These are phyloP conservation scores for Hyaloscypha finlandica DNA, from an alignment of 495 filamentous ascomycete genomes.

Conservation along the genomic window DNA sequence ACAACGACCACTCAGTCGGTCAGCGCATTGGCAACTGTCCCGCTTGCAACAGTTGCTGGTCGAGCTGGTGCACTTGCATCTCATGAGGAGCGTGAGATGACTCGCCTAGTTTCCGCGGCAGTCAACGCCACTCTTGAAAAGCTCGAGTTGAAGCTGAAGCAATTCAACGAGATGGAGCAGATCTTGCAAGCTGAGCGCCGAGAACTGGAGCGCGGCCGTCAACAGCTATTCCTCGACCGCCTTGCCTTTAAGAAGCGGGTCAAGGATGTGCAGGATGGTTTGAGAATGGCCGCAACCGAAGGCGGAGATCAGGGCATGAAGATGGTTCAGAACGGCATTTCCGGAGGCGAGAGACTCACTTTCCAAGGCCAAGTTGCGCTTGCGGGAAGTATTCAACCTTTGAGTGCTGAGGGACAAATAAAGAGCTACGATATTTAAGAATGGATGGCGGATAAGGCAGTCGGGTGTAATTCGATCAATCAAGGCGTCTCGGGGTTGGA, in stretches of 20 bases:
- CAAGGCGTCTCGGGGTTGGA: slow-evolving; percentile 28
- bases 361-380: slow-evolving; percentile 54
- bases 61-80: slow-evolving; percentile 86
- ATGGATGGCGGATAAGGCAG: background rate
- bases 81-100: slow-evolving; percentile 95
- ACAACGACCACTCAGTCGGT: slow-evolving; percentile 46
- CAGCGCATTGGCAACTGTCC: slow-evolving; percentile 71
- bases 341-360: slow-evolving; percentile 57
- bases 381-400: slow-evolving; percentile 58
- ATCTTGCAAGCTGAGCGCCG: slow-evolving; percentile 88
- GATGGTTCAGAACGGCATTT: slow-evolving; percentile 50
- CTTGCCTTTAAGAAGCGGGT: slow-evolving; percentile 87
- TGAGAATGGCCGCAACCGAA: slow-evolving; percentile 60
- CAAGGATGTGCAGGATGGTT: slow-evolving; percentile 74
- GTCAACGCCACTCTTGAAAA: slow-evolving; percentile 85
- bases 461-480: slow-evolving; percentile 21
- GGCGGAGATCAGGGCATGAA: slow-evolving; percentile 63
- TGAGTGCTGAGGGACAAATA: slow-evolving; percentile 59
- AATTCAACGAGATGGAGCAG: slow-evolving; percentile 94
- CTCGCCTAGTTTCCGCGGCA: slow-evolving; percentile 80
- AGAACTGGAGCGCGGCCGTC: slow-evolving; percentile 85
- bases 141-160: slow-evolving; percentile 80
- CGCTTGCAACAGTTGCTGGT: slow-evolving; percentile 81
- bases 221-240: slow-evolving; percentile 91
- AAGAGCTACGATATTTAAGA: slow-evolving; percentile 34